Percentiles rank a stretch among this genome's conserved stretches.
Evolutionary conservation across 2,329 filamentous ascomycete genomes (phyloP).

Genomic region (Colletotrichum tamarilloi): DNA sequence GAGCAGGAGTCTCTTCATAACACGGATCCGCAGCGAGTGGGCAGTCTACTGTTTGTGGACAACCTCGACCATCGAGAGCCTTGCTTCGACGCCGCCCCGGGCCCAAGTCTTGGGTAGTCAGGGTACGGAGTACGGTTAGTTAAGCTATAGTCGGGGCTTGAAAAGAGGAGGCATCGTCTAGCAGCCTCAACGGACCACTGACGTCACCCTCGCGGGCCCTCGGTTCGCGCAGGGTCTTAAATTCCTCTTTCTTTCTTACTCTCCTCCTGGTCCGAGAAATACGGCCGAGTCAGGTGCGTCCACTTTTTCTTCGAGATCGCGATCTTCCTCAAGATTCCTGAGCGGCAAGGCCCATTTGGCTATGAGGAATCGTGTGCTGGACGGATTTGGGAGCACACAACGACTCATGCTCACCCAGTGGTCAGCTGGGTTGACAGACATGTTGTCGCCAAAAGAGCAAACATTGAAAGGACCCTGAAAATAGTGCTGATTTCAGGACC

Average conservation of each 20-base stretch:
- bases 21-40: background rate
- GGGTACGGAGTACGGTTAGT: background rate
- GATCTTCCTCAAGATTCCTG: background rate
- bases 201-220: slow-evolving; percentile 27
- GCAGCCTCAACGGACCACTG: slow-evolving; percentile 12
- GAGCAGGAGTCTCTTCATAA: slow-evolving; percentile 1
- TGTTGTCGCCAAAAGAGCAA: background rate
- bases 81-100: slow-evolving; percentile 1
- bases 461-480: slow-evolving; percentile 13
- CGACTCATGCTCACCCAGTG: background rate
- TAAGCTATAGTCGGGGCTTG: slow-evolving; percentile 8
- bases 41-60: background rate
- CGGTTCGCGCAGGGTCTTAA: slow-evolving; percentile 29
- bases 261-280: background rate
- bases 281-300: slow-evolving; percentile 31
- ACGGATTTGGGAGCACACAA: background rate
- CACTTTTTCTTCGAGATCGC: slow-evolving; percentile 9
- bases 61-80: background rate
- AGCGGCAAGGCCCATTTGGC: background rate
- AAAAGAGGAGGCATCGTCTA: slow-evolving; percentile 1
- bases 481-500: background rate
- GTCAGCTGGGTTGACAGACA: background rate
- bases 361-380: background rate
- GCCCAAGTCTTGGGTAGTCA: background rate
- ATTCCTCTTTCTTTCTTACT: background rate